Evolutionary conservation across 192 early-diverging fungal species (phyloP), one percentile per base, ranked within the genome.

Genomic region (Entrophospora sp.): DNA sequence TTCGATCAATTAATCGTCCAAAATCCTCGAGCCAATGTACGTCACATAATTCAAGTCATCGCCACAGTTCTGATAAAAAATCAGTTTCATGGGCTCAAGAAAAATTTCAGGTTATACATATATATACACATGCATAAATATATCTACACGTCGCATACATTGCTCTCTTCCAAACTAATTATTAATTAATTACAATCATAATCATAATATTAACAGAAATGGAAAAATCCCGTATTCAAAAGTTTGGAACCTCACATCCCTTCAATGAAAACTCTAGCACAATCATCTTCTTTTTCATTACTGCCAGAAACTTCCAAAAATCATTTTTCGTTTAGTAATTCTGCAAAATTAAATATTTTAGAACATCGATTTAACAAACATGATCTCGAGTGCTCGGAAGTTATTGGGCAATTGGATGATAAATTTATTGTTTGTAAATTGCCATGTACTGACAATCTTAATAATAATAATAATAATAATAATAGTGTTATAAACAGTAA

Each of bases 391-490:
- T 44, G 38, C 1, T 67, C 81, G 0, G 27, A 58, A 24, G 80
- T 86, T 5, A 67, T 91, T 38, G 75, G 75, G 0, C 89, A 91
- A 71, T 62, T 88, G 14, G 87, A 91, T 64, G 20, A 38, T 18
- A 87, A 89, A 63, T 91, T 85, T 56, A 85, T 91, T 31, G 67
- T 77, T 0, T 77, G 77, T 42, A 46, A 43, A 6, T 61, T 83
- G 34, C 20, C 60, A 20, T 16, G 18, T 18, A 6, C 0, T 8
- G 43, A 38, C 3, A 5, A 38, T 6, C 30, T 36, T 5, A 56
- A n/a, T 8, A 22, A 6, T 40, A 32, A 8, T n/a, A n/a, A n/a
- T n/a, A 12, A 5, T 49, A 7, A 7, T 22, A 25, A n/a, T n/a
- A n/a, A n/a, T n/a, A n/a, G n/a, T n/a, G n/a, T n/a, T n/a, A n/a